Percentiles rank a stretch among this genome's conserved stretches.
Evolutionary conservation across 495 filamentous ascomycete species (phyloP).

Genomic region (Hypoxylon rickii): DNA sequence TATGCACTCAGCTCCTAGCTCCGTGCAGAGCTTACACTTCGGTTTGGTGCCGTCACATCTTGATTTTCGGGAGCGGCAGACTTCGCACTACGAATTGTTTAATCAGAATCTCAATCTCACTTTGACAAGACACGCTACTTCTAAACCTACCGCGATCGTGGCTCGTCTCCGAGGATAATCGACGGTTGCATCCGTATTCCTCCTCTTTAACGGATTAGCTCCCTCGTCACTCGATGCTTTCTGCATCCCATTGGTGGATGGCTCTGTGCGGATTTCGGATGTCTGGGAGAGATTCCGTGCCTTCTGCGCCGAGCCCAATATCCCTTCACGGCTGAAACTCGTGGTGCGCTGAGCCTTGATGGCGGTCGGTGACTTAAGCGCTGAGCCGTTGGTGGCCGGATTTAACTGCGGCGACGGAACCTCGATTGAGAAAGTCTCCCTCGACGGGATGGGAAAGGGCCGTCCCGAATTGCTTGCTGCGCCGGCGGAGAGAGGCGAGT

Average conservation of each 20-base stretch:
- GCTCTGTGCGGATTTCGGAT: slow-evolving; percentile 48
- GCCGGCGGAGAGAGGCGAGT: slow-evolving; percentile 53
- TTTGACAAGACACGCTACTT: not conserved
- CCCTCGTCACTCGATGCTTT: slow-evolving; percentile 56
- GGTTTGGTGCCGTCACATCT: slow-evolving; percentile 82
- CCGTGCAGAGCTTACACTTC: slow-evolving; percentile 81
- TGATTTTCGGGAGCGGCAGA: slow-evolving; percentile 82
- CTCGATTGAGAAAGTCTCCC: slow-evolving; percentile 54
- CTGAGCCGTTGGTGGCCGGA: slow-evolving; percentile 45
- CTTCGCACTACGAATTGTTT: slow-evolving; percentile 67
- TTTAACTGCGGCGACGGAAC: slow-evolving; percentile 50
- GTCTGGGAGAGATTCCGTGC: slow-evolving; percentile 59
- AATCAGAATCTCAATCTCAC: slow-evolving; percentile 34
- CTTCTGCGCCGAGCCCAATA: slow-evolving; percentile 62
- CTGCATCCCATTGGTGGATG: slow-evolving; percentile 48
- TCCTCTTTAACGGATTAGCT: slow-evolving; percentile 62
- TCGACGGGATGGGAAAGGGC: slow-evolving; percentile 49
- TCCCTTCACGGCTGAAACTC: slow-evolving; percentile 60
- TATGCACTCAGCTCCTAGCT: slow-evolving; percentile 79
- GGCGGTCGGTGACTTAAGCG: slow-evolving; percentile 56
- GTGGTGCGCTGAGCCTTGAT: slow-evolving; percentile 52
- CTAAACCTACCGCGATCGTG: slow-evolving; percentile 68
- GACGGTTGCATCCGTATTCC: slow-evolving; percentile 66
- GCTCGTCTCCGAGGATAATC: slow-evolving; percentile 72
- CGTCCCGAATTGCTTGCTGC: slow-evolving; percentile 43